phyloP scores from a whole-genome alignment of 2,329 filamentous ascomycete genomes.

The Claviceps sp. region DNA sequence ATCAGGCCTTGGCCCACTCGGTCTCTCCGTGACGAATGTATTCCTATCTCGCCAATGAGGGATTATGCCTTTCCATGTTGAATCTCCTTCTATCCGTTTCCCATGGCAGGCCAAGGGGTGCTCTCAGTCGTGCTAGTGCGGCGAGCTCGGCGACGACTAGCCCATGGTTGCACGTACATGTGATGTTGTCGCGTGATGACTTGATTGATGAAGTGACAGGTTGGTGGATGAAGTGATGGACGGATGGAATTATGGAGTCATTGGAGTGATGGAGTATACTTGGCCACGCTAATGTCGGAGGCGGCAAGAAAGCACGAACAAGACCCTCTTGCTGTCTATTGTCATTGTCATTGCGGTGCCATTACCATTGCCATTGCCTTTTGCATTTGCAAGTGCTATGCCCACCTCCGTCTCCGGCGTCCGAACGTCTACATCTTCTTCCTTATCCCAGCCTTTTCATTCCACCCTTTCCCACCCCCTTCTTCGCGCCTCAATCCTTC shows the following conservation, averaged over 20 bases:
- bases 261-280: neutral
- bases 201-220: neutral
- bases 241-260: neutral
- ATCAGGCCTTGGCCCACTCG: neutral
- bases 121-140: neutral
- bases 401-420: neutral
- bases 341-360: neutral
- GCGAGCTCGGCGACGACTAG: neutral
- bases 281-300: neutral
- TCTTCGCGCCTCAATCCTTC: neutral
- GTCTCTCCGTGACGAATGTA: neutral
- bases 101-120: neutral
- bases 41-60: neutral
- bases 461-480: neutral
- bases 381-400: neutral
- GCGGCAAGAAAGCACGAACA: neutral
- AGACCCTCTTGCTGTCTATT: neutral
- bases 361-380: neutral
- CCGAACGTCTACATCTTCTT: neutral
- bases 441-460: neutral
- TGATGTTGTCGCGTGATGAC: neutral
- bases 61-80: neutral
- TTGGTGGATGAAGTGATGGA: neutral
- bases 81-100: neutral
- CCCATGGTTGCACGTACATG: neutral